Conservation (phyloP, 179 eudicot genomes). For the Corrigiola litoralis region DNA sequence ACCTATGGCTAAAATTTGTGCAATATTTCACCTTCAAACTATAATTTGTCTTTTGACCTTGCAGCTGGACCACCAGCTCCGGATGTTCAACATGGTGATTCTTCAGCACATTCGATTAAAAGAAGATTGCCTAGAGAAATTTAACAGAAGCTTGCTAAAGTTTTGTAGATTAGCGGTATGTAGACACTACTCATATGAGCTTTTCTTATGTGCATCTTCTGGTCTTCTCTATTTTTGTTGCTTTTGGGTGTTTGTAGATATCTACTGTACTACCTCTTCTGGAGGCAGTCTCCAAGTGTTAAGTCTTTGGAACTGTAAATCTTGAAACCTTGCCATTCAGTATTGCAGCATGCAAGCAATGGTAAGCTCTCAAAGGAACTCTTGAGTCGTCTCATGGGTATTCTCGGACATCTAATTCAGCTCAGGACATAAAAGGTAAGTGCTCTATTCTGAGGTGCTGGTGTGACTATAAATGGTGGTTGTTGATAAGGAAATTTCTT, state of each 20-base stretch:
- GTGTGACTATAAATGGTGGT: too few species aligned
- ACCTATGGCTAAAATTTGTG: not conserved
- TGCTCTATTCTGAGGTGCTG: too few species aligned
- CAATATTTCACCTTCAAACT: not conserved
- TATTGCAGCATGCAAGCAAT: conserved; percentile 80
- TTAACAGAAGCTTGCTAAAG: conserved; percentile 92
- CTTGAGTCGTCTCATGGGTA: conserved; percentile 82
- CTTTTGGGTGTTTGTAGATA: too few species aligned
- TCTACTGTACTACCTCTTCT: too few species aligned
- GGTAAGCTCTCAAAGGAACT: conserved; percentile 78
- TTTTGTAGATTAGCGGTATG: conserved; percentile 88
- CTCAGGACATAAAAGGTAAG: conserved; percentile 79
- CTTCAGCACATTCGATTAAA: conserved; percentile 67
- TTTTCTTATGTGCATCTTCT: not conserved
- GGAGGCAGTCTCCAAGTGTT: too few species aligned
- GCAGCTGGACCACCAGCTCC: conserved; percentile 72
- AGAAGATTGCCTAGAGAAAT: conserved; percentile 91
- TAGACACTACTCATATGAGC: conserved; percentile 2
- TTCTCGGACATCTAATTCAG: conserved; percentile 79
- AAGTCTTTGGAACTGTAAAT: too few species aligned
- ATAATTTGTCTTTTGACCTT: not conserved
- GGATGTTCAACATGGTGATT: conserved; percentile 77
- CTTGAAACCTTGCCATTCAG: too few species aligned
- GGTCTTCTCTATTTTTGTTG: not conserved
- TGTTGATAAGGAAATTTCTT: too few species aligned